Conservation (phyloP, 441 rosid species). For the Erodium chrysanthum region DNA sequence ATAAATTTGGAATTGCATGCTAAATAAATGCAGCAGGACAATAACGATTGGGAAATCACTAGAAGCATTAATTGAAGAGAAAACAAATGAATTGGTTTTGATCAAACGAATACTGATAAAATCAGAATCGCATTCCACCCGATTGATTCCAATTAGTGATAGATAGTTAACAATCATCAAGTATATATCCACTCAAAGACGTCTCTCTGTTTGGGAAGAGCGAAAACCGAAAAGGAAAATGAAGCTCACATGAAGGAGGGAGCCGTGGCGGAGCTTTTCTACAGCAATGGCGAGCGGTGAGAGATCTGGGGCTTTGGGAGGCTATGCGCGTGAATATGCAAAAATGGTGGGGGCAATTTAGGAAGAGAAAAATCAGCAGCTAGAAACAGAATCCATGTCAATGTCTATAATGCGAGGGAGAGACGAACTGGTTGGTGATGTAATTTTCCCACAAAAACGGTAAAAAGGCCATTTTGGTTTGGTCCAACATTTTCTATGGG, state of each 20-base stretch:
- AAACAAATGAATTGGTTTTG: background rate
- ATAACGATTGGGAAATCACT: background rate
- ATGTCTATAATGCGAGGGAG: too few species aligned
- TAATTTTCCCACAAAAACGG: too few species aligned
- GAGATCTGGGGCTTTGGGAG: background rate
- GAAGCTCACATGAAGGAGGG: background rate
- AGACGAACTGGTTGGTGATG: too few species aligned
- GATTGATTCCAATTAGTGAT: background rate
- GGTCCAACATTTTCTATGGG: too few species aligned
- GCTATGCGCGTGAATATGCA: background rate
- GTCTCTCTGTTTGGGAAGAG: background rate
- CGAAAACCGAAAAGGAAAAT: too few species aligned
- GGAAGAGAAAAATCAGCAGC: background rate
- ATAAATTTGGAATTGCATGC: background rate
- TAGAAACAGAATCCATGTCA: too few species aligned
- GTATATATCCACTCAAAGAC: background rate
- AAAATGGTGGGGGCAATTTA: background rate
- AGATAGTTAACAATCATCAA: background rate
- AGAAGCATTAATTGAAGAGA: background rate
- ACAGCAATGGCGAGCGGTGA: constrained; percentile 4
- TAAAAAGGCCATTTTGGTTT: too few species aligned
- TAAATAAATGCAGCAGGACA: background rate
- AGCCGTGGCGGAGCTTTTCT: background rate
- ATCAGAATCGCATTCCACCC: background rate
- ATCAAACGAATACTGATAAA: background rate